Evolutionary conservation across 2,329 filamentous ascomycete species (phyloP), one percentile per base, ranked within the genome.

Genomic region (Microdochium trichocladiopsis): DNA sequence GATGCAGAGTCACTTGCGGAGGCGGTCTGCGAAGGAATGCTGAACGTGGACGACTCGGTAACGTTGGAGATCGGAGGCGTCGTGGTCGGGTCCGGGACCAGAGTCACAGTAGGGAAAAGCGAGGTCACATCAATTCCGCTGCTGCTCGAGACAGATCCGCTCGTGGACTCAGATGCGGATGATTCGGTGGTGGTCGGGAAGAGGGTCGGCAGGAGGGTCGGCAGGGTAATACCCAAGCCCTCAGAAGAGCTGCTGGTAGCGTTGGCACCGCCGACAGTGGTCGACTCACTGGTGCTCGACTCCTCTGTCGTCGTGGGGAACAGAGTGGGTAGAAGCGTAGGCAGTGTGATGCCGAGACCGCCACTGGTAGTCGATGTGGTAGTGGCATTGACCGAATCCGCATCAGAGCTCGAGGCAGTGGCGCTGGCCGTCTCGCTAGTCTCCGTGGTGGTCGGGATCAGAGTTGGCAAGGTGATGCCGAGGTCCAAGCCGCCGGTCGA

Each of bases 401-500:
- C 33, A 2, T 23, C 41, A 12, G 47, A 50, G 25, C 10, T 31
- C 48, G 49, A 23, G 14, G 45, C 12, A 8, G 48, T 47, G 24
- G 48, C 50, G 36, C 22, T 51, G 2, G 25, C 25, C 4, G 48
- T n/a, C 22, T 25, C 36, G n/a, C 36, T 18, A 16, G 50, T 18
- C 22, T 37, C 14, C 9, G 48, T 25, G 10, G 48, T 25, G 33
- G 51, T 49, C 11, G 25, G 23, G 23, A 37, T 25, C 14, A 33
- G 33, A 31, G 47, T 9, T 16, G 41, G 6, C 41, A 18, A 8
- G 14, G 14, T 11, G 12, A 50, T 9, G 48, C n/a, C 11, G 28
- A 50, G 22, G 48, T 16, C 33, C 45, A 22, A 10, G 48, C 33
- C 18, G 47, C 49, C 57, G 48, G 50, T 53, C 55, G 11, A 60